A percentile compares a stretch with the other conserved stretches of the same genome.
Evolutionary conservation across 2,329 filamentous ascomycete genomes (phyloP).

Genomic region (Cytospora piceae): DNA sequence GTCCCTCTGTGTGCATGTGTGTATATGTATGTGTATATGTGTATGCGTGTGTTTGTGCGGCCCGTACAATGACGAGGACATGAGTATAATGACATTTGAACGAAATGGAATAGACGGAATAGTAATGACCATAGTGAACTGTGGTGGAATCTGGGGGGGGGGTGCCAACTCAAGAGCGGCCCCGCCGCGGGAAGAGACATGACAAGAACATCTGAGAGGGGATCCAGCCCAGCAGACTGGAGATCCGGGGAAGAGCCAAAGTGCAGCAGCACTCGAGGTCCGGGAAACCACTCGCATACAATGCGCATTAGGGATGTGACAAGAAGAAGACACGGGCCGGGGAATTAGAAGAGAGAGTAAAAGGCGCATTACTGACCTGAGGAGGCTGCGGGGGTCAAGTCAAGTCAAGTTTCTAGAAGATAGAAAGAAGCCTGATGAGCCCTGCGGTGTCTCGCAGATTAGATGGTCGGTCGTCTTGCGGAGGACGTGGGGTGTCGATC

Average conservation of each 20-base stretch:
- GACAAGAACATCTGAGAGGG: not conserved
- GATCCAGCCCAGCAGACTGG: conserved; percentile 20
- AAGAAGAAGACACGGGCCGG: not conserved
- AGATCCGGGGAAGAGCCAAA: conserved; percentile 17
- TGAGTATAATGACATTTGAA: not conserved
- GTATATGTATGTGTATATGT: too few species aligned
- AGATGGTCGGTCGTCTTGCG: conserved; percentile 18
- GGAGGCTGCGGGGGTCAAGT: conserved; percentile 17
- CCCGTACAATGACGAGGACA: not conserved
- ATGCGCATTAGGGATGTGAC: conserved; percentile 14
- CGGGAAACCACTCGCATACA: conserved; percentile 2
- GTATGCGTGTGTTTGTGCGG: not conserved
- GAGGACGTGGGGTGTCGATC: conserved; percentile 23
- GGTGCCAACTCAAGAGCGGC: conserved; percentile 19
- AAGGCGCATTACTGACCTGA: conserved; percentile 24
- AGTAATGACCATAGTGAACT: not conserved
- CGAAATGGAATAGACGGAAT: not conserved
- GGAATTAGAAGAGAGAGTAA: not conserved
- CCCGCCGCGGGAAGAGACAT: conserved; percentile 26
- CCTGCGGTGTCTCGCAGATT: conserved; percentile 14
- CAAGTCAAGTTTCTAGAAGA: conserved; percentile 11
- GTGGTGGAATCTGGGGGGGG: not conserved
- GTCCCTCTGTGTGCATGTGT: not conserved
- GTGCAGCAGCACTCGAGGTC: conserved; percentile 4
- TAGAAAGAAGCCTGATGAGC: not conserved